Conservation (phyloP, 371 early-diverging fungal species). For the Rhizopus arrhizus region DNA sequence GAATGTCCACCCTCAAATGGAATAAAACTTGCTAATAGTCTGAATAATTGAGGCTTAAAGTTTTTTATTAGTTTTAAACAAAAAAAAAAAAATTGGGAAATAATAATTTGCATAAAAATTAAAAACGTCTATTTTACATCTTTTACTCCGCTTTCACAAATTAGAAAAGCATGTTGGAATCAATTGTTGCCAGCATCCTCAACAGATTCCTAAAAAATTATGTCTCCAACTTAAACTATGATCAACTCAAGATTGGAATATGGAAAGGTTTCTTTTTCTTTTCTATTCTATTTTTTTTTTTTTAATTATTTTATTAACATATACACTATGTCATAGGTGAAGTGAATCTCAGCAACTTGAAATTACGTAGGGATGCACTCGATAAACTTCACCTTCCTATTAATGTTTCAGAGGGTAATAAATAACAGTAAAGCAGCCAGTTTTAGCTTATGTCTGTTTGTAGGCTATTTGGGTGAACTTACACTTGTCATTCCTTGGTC, state of each 20-base stretch:
- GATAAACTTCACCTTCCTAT: constrained; percentile 86
- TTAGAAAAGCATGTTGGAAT: constrained; percentile 68
- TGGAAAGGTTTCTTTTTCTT: constrained; percentile 66
- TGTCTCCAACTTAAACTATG: constrained; percentile 84
- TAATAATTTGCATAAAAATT: too few species aligned
- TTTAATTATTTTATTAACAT: constrained; percentile 15
- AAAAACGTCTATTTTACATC: too few species aligned
- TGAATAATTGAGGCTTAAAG: too few species aligned
- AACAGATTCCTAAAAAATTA: constrained; percentile 85
- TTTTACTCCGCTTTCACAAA: too few species aligned
- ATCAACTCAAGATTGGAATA: constrained; percentile 84
- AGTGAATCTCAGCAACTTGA: constrained; percentile 77
- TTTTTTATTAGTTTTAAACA: too few species aligned
- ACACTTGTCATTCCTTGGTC: constrained; percentile 85
- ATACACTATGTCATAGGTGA: constrained; percentile 65
- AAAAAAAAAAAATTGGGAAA: too few species aligned
- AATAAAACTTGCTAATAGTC: too few species aligned
- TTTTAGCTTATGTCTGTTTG: background rate
- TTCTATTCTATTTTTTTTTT: background rate
- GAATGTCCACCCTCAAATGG: too few species aligned
- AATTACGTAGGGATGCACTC: constrained; percentile 75
- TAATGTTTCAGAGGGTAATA: constrained; percentile 76
- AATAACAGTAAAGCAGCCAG: background rate
- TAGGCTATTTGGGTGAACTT: constrained; percentile 81
- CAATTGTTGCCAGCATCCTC: constrained; percentile 73